Conservation (phyloP, 139 green algal species). For the Pleodorina starrii region DNA sequence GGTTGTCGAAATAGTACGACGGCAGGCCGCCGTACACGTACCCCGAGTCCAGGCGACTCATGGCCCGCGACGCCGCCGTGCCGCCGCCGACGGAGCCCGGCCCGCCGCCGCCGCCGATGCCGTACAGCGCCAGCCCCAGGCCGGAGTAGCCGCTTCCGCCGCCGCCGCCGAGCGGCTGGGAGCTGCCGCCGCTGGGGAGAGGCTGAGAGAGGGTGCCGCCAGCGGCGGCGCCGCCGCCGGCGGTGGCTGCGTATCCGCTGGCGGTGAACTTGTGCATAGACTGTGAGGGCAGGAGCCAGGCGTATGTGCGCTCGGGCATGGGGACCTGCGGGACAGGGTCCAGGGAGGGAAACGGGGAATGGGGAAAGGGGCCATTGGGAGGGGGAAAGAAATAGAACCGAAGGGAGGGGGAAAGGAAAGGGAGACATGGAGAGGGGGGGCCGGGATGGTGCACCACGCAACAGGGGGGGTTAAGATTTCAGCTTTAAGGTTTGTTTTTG, state of each 20-base stretch:
- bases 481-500: too few species aligned
- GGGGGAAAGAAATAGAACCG: too few species aligned
- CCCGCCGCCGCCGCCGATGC: background rate
- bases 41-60: constrained; percentile 11
- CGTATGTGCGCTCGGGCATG: constrained; percentile 39
- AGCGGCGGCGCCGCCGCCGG: background rate
- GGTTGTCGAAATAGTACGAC: constrained; percentile 33
- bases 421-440: too few species aligned
- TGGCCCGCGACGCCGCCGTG: background rate
- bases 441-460: too few species aligned
- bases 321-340: constrained; percentile 5
- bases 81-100: background rate
- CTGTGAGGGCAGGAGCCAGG: constrained; percentile 32
- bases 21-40: constrained; percentile 1
- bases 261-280: background rate
- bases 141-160: background rate
- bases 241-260: background rate
- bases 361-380: too few species aligned
- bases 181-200: background rate
- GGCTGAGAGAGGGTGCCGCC: background rate
- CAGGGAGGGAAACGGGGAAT: background rate
- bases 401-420: too few species aligned
- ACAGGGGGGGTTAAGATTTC: too few species aligned
- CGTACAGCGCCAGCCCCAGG: background rate
- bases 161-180: background rate